phyloP scores from a whole-genome alignment of 2,329 filamentous ascomycete genomes.

The Alternaria novae-zelandiae region DNA sequence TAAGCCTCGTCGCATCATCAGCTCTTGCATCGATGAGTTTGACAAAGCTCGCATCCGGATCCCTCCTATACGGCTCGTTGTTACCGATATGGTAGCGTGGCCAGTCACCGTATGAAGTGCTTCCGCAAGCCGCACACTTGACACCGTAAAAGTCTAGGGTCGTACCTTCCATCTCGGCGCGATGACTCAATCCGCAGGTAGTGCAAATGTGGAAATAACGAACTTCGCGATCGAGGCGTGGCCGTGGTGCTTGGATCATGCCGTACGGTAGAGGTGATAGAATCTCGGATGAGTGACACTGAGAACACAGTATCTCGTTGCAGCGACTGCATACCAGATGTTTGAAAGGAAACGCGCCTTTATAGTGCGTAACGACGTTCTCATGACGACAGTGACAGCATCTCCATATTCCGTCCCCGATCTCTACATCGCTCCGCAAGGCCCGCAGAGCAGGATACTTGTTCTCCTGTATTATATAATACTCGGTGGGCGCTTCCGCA shows the following conservation, averaged over 20 bases:
- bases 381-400: constrained; percentile 21
- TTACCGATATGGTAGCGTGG: constrained; percentile 16
- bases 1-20: constrained; percentile 9
- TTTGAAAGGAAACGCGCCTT: constrained; percentile 20
- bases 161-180: constrained; percentile 16
- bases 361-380: constrained; percentile 21
- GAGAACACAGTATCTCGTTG: constrained; percentile 4
- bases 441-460: constrained; percentile 17
- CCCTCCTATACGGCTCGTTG: constrained; percentile 20
- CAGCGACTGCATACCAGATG: constrained; percentile 14
- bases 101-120: constrained; percentile 21
- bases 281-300: constrained; percentile 16
- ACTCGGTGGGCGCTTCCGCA: constrained; percentile 15
- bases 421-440: constrained; percentile 18
- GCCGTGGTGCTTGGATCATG: constrained; percentile 11
- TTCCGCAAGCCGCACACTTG: constrained; percentile 13
- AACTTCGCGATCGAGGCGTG: neutral
- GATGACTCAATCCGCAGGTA: constrained; percentile 19
- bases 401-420: constrained; percentile 22
- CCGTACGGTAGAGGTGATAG: constrained; percentile 17
- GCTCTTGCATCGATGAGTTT: constrained; percentile 15
- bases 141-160: constrained; percentile 19
- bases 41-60: constrained; percentile 17
- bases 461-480: constrained; percentile 15
- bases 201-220: constrained; percentile 22